A percentile compares a stretch with the other conserved stretches of the same genome.
These are phyloP conservation scores for Didymella segeticola DNA, from an alignment of 2,329 filamentous ascomycete species.

Conservation along the genomic window DNA sequence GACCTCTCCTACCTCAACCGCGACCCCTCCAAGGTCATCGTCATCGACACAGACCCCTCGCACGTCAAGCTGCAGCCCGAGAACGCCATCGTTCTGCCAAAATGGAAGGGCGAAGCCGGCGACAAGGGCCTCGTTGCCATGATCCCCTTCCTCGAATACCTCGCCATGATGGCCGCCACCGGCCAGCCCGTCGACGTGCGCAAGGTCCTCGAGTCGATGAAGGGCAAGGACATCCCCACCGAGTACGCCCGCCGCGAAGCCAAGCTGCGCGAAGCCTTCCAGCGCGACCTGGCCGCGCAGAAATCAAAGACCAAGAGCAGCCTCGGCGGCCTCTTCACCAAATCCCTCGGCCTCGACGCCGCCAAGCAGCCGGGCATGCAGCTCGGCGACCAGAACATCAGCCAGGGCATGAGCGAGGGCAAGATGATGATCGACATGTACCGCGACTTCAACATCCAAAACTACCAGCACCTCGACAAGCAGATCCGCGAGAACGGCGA, in stretches of 20 bases:
- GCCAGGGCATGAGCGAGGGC: conserved; percentile 83
- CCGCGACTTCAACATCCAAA: conserved; percentile 86
- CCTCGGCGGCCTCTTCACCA: conserved; percentile 72
- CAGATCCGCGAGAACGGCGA: conserved; percentile 93
- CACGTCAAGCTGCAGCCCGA: conserved; percentile 93
- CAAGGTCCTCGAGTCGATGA: conserved; percentile 83
- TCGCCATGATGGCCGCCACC: conserved; percentile 76
- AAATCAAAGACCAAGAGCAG: conserved; percentile 66
- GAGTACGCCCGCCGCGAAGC: conserved; percentile 92
- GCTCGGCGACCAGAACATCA: conserved; percentile 61
- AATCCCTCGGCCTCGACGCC: conserved; percentile 76
- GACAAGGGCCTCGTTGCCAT: conserved; percentile 87
- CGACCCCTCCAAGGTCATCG: conserved; percentile 91
- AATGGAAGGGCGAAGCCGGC: conserved; percentile 83
- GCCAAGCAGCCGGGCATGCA: conserved; percentile 63
- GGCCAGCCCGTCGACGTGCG: conserved; percentile 81
- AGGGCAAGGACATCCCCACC: conserved; percentile 84
- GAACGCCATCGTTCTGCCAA: conserved; percentile 89
- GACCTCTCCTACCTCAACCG: conserved; percentile 98
- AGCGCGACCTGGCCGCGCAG: conserved; percentile 76
- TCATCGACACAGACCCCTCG: conserved; percentile 83
- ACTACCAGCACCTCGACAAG: conserved; percentile 87
- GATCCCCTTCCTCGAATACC: conserved; percentile 97
- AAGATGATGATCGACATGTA: conserved; percentile 98
- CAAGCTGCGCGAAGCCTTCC: conserved; percentile 82